These are phyloP conservation scores for Podosphaera fusca DNA, from an alignment of 2,329 filamentous ascomycete species.

Conservation along the genomic window DNA sequence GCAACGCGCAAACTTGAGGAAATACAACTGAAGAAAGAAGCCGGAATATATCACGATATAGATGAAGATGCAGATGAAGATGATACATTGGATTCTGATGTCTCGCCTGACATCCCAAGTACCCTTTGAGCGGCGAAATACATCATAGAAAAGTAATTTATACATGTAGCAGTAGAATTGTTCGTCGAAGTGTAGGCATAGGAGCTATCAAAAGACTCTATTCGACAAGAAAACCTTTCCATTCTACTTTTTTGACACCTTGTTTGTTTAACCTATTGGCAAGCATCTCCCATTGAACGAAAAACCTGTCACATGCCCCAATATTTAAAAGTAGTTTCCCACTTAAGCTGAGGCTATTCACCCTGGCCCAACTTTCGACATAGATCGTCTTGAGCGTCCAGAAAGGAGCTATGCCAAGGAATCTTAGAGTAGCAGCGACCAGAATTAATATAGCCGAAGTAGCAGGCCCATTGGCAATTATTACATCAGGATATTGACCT, in stretches of 20 bases:
- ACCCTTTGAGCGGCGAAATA: too few relatives aligned
- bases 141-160: too few relatives aligned
- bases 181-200: too few relatives aligned
- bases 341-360: constrained; percentile 61
- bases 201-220: background rate
- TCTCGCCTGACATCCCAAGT: too few relatives aligned
- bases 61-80: constrained; percentile 11
- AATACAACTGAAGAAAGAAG: constrained; percentile 19
- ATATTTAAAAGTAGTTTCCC: constrained; percentile 47
- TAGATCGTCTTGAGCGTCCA: constrained; percentile 55
- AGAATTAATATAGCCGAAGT: constrained; percentile 59
- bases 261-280: constrained; percentile 10
- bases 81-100: background rate
- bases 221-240: constrained; percentile 15
- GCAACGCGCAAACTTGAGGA: constrained; percentile 28
- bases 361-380: constrained; percentile 80
- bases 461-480: constrained; percentile 73
- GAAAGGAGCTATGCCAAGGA: constrained; percentile 25
- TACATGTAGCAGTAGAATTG: too few relatives aligned
- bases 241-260: constrained; percentile 11
- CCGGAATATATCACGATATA: constrained; percentile 21
- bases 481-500: constrained; percentile 39
- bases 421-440: constrained; percentile 27
- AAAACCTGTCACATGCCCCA: constrained; percentile 47
- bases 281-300: constrained; percentile 54